Evolutionary conservation across 305 asterid species (phyloP).

Genomic region (Fraxinus velutina): DNA sequence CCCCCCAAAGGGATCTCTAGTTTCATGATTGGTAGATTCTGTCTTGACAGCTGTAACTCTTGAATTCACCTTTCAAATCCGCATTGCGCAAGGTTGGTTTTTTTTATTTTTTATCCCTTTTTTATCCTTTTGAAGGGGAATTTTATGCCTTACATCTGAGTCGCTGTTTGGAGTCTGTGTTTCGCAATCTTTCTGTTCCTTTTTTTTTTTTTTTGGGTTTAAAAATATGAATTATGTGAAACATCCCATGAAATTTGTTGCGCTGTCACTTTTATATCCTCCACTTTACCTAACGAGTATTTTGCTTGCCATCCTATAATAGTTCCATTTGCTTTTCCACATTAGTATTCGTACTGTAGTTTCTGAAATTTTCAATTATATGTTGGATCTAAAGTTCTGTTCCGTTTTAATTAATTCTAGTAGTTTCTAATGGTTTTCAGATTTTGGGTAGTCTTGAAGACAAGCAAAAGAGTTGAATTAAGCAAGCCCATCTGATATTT

Average conservation of each 20-base stretch:
- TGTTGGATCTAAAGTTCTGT: conserved; percentile 36
- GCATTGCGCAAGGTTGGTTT: conserved; percentile 32
- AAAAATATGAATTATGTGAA: conserved; percentile 23
- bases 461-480: conserved; percentile 16
- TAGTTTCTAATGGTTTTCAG: conserved; percentile 11
- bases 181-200: conserved; percentile 30
- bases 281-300: conserved; percentile 65
- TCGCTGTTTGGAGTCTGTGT: conserved; percentile 38
- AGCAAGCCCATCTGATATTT: conserved; percentile 21
- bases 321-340: conserved; percentile 29
- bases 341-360: conserved; percentile 24
- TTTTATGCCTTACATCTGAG: conserved; percentile 35
- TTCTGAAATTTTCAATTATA: conserved; percentile 17
- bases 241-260: conserved; percentile 44
- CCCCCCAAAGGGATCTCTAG: conserved; percentile 19
- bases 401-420: conserved; percentile 22
- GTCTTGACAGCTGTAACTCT: conserved; percentile 27
- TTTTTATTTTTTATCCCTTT: background rate
- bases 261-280: conserved; percentile 48
- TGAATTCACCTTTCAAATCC: conserved; percentile 21
- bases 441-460: conserved; percentile 13
- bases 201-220: conserved; percentile 8
- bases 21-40: conserved; percentile 13
- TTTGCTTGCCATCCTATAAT: conserved; percentile 20
- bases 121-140: conserved; percentile 13